Base-by-base conservation (phyloP, 768 basidiomycete genomes). In the Tulasnella sp. region DNA sequence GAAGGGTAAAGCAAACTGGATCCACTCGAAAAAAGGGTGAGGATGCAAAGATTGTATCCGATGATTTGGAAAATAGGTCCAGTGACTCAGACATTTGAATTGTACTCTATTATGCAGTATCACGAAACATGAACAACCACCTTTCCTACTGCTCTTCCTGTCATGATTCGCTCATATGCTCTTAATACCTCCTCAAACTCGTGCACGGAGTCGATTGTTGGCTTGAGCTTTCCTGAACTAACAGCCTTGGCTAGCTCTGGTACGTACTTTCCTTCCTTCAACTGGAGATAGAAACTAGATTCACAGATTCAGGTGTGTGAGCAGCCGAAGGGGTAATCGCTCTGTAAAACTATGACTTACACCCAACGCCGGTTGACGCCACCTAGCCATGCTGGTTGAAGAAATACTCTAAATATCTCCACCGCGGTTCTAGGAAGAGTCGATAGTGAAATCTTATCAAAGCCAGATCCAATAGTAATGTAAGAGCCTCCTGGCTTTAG, bases 161-260 rank as follows among this genome's bases (percentile, higher is more conserved):
- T 71, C 71, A 78, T 66, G 6, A 81, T 60, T 45, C 70, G 67
- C 10, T 79, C 77, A 58, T 81, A 87, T 0, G 82, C 84, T 51
- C 73, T 64, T 46, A 73, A 60, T 2, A 63, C 74, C 4, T 81
- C 75, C 29, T 74, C 69, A 44, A 83, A 82, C 2, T 60, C 63
- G 51, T 68, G 72, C 0, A 76, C 72, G 0, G 77, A 79, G 59
- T 85, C 82, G 3, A 84, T 68, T 0, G 71, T 58, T 0, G 76
- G 67, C 53, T 70, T 74, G 6, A 83, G 59, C 50, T 69, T 69
- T 19, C 74, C 73, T 78, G 50, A 8, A 22, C 13, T 41, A 37
- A 8, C 22, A 24, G 8, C 24, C 44, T 37, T 50, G 33, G 35
- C n/a, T 15, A 51, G 28, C 25, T 44, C 41, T 12, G 19, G 20